Base-by-base conservation (phyloP, 108 stramenopile species). In the Fragilariopsis cylindrus region DNA sequence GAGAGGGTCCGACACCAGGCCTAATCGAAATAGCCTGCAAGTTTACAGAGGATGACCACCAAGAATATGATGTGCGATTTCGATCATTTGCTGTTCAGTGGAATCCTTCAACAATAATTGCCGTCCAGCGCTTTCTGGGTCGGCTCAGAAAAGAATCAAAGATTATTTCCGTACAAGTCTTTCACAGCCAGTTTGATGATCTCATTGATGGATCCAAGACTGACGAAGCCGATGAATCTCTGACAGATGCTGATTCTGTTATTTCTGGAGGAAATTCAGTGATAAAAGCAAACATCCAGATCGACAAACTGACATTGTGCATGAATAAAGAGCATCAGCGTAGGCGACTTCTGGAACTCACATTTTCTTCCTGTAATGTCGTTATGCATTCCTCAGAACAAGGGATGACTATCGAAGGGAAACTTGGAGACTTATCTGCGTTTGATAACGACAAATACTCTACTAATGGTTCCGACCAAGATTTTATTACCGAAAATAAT, bases 61-160 rank as follows among this genome's bases (percentile, higher is more conserved):
- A 73, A 21, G 44, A 72, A 54, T 65, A 74, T 30, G n/a, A 60
- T 15, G 50, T 74, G 19, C 72, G 62, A 15, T 42, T 77, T 45
- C 49, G 60, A 7, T 69, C 57, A 9, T 66, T 74, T 49, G 65
- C 69, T 47, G 62, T 89, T 12, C 90, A 93, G 67, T 93, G 90
- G 87, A 93, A 93, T 77, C 92, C 92, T 8, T 87, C 86, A 48
- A 88, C 88, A 9, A 75, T 88, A 2, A 89, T 93, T 57, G 90
- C 90, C 7, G 62, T 91, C 18, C 90, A 93, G 64, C 77, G 90
- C 18, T 90, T 93, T 57, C 57, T 90, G 4, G 90, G 88, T 15
- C 67, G 92, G 43, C 67, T 93, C 41, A 71, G 65, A 64, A 89
- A 93, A 75, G 76, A 79, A 15, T 65, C 83, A 18, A 76, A 78